Evolutionary conservation across 148 eudicot genomes (phyloP).

Genomic region (Oxyria digyna): DNA sequence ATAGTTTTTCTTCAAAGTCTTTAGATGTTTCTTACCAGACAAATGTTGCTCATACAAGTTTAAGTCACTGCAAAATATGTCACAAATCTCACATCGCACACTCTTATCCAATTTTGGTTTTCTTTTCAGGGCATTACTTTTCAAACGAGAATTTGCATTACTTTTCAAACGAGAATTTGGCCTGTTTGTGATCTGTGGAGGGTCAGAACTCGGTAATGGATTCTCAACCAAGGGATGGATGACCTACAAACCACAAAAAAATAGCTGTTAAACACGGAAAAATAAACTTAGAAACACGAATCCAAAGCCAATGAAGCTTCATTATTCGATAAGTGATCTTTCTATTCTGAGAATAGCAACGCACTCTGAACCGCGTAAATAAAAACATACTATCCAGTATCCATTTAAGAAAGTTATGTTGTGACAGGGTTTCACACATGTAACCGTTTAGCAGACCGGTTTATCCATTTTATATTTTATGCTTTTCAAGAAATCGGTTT

Average conservation of each 20-base stretch:
- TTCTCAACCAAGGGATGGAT: neutral
- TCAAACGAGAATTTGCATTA: no score
- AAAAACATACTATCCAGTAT: neutral
- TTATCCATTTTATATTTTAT: no score
- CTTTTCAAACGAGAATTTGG: neutral
- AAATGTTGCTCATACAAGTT: slow-evolving; percentile 23
- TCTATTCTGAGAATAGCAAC: neutral
- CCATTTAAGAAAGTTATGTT: neutral
- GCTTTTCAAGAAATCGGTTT: no score
- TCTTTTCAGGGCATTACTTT: neutral
- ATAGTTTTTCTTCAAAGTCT: slow-evolving; percentile 14
- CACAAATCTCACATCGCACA: slow-evolving; percentile 27
- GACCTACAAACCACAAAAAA: neutral
- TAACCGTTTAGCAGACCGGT: no score
- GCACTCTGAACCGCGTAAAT: neutral
- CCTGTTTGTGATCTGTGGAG: neutral
- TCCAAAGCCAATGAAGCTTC: neutral
- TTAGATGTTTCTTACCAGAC: slow-evolving; percentile 24
- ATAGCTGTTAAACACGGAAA: neutral
- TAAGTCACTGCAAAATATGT: slow-evolving; percentile 19
- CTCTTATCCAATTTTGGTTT: slow-evolving; percentile 9
- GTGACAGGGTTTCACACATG: no score
- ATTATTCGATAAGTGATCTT: neutral
- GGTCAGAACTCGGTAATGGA: neutral
- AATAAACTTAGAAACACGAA: neutral